Percentiles rank a stretch among this genome's conserved stretches.
Evolutionary conservation across 108 stramenopile species (phyloP).

Genomic region (Stephanodiscus triporus): DNA sequence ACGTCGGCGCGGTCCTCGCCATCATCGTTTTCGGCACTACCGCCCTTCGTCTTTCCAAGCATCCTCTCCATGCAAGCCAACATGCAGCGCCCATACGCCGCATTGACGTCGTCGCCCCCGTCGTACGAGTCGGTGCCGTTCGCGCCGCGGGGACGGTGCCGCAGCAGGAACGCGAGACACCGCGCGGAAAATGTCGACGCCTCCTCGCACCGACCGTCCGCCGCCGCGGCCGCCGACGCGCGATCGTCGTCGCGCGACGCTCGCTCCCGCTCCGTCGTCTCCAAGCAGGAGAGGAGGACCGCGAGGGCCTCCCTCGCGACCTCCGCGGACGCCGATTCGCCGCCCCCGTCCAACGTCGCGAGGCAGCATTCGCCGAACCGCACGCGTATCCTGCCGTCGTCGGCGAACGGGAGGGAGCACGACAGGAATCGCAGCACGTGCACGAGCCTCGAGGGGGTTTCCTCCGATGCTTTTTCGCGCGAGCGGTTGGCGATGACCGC

Average conservation of each 20-base stretch:
- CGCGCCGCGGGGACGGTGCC: constrained; percentile 50
- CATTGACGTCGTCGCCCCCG: constrained; percentile 34
- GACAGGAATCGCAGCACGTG: constrained; percentile 48
- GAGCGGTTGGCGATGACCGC: constrained; percentile 16
- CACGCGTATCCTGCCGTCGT: constrained; percentile 49
- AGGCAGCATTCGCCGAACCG: constrained; percentile 58
- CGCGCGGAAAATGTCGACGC: constrained; percentile 56
- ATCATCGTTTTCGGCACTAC: constrained; percentile 2
- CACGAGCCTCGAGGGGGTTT: constrained; percentile 20
- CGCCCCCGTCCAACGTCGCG: constrained; percentile 38
- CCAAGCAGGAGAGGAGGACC: constrained; percentile 51
- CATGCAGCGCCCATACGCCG: constrained; percentile 57
- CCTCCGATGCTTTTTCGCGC: neutral
- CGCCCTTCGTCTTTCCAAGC: constrained; percentile 9
- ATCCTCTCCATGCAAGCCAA: constrained; percentile 55
- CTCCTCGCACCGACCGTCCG: constrained; percentile 1
- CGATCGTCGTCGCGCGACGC: neutral
- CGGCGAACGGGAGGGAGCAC: constrained; percentile 39
- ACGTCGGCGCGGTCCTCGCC: neutral
- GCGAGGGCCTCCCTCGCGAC: constrained; percentile 53
- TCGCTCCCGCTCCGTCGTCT: constrained; percentile 23
- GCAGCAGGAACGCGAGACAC: constrained; percentile 65
- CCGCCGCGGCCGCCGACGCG: neutral
- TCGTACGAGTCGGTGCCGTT: constrained; percentile 32
- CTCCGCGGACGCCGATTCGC: constrained; percentile 33